Base-by-base conservation (phyloP, 129 eudicot genomes). In the Calendula officinalis region DNA sequence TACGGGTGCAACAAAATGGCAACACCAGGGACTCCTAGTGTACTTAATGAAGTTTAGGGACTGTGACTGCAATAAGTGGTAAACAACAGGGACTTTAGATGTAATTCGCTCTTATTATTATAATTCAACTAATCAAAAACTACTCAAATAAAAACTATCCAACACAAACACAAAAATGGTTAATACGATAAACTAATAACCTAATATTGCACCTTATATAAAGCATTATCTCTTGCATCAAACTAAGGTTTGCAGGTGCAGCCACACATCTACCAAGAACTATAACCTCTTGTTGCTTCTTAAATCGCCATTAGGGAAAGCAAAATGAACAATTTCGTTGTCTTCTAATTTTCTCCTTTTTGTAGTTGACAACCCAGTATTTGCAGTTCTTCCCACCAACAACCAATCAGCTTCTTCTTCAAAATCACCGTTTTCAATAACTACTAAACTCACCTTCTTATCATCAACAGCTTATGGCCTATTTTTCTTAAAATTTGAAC, bases 211-310 rank as follows among this genome's bases (percentile, higher is more conserved):
- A 88, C 94, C 96, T 82, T 42, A 71, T 75, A 71, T 86, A 89
- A 36, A 89, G 78, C 79, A 89, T 45, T 16, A 89, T 83, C 64
- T 86, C 97, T 62, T 83, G 86, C 90, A 89, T 81, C 81, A 86
- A 17, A 3, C 41, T 43, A 40, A 89, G 84, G 72, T 55, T 73
- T 3, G 35, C 14, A 2, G 97, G 97, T 30, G 84, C 97, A 81
- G 82, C 82, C 66, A 89, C 63, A 67, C 97, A 89, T 44, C 91
- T 74, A 38, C 86, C 87, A 70, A 73, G 82, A 64, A 89, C 83
- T 55, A 83, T 89, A 49, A 86, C 97, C 74, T 66, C 66, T 46
- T 74, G 3, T 35, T 43, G 1, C 40, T 38, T 27, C 51, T 71
- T 3, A 22, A 5, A 16, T 63, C 76, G 2, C 14, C n/a, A 33